Evolutionary conservation across 495 filamentous ascomycete genomes (phyloP).

Genomic region (Penicillium diatomitis): DNA sequence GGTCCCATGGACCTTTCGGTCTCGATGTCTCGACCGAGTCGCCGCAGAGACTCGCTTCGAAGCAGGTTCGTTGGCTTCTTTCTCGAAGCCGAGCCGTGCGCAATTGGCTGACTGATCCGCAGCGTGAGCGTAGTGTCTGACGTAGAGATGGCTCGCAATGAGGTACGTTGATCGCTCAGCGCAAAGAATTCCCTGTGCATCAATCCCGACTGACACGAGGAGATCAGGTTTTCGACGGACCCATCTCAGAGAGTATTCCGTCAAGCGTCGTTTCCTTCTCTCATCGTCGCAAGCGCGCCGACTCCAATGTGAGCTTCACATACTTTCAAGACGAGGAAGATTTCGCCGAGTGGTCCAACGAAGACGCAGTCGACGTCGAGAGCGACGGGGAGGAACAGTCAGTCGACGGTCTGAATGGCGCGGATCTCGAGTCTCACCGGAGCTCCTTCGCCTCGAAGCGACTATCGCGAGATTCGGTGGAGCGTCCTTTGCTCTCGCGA

Average conservation of each 20-base stretch:
- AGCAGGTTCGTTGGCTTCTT: constrained; percentile 47
- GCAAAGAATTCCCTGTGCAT: not conserved
- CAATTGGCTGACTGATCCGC: constrained; percentile 13
- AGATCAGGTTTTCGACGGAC: constrained; percentile 76
- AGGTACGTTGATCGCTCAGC: constrained; percentile 43
- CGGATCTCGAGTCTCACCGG: constrained; percentile 26
- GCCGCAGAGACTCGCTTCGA: constrained; percentile 59
- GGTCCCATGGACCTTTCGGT: constrained; percentile 16
- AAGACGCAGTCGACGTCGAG: constrained; percentile 43
- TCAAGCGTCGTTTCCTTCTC: constrained; percentile 82
- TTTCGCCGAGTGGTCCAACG: constrained; percentile 40
- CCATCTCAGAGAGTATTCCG: constrained; percentile 88
- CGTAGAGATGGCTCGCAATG: constrained; percentile 98
- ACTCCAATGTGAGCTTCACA: constrained; percentile 81
- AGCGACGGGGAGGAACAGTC: constrained; percentile 46
- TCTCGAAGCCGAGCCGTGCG: not conserved
- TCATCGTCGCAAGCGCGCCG: constrained; percentile 63
- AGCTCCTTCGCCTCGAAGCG: constrained; percentile 36
- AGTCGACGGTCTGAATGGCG: constrained; percentile 20
- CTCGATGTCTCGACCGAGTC: constrained; percentile 18
- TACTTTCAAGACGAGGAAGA: constrained; percentile 64
- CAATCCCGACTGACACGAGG: constrained; percentile 1
- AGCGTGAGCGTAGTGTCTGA: constrained; percentile 77
- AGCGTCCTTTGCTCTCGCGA: constrained; percentile 64
- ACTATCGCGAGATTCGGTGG: constrained; percentile 53